Evolutionary conservation across 176 grass and related monocot genomes (phyloP).

Genomic region (Thinopyrum elongatum): DNA sequence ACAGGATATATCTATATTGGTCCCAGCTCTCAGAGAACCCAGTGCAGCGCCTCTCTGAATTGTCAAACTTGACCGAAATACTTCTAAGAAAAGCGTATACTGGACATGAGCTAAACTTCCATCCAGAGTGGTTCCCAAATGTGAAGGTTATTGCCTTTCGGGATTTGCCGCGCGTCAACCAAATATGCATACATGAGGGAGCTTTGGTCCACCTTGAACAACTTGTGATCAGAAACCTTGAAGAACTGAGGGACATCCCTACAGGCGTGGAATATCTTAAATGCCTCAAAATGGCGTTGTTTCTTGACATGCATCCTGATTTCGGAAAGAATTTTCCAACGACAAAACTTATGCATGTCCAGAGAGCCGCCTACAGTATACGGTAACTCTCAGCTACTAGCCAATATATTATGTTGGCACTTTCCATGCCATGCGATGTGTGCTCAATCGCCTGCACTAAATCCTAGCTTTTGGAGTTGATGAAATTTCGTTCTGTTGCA

Average conservation of each 20-base stretch:
- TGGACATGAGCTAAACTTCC: slow-evolving; percentile 9
- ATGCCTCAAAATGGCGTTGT: background rate
- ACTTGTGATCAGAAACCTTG: background rate
- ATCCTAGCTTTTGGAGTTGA: background rate
- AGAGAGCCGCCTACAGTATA: too few relatives aligned
- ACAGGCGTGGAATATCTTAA: background rate
- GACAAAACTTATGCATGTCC: too few relatives aligned
- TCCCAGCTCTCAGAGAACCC: background rate
- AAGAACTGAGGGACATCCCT: background rate
- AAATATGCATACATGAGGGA: slow-evolving; percentile 26
- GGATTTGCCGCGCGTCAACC: background rate
- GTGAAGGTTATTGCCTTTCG: background rate
- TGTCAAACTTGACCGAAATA: slow-evolving; percentile 16
- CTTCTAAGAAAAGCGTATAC: background rate
- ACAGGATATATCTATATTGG: background rate
- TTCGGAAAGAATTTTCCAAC: background rate
- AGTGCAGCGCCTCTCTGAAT: background rate
- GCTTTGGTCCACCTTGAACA: background rate
- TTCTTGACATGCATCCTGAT: background rate
- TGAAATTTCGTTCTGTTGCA: too few relatives aligned
- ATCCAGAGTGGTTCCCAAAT: slow-evolving; percentile 18
- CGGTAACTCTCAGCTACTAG: too few relatives aligned
- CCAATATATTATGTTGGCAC: too few relatives aligned
- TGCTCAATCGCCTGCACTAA: too few relatives aligned
- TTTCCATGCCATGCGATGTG: too few relatives aligned